A percentile compares a stretch with the other conserved stretches of the same genome.
Evolutionary conservation across 179 eudicot species (phyloP).

Genomic region (Silene coronaria): DNA sequence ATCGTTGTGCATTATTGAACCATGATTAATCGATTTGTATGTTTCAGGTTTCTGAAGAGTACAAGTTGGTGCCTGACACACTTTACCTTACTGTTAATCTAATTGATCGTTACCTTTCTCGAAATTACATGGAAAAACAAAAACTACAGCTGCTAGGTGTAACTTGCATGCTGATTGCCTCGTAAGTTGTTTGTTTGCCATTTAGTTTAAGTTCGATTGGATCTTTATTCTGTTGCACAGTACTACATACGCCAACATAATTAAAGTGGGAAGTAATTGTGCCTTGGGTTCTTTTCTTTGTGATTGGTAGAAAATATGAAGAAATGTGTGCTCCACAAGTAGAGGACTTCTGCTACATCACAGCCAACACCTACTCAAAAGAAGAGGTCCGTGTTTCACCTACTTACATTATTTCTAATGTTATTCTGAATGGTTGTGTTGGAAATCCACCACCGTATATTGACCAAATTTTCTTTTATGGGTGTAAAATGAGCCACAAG

Average conservation of each 20-base stretch:
- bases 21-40: background rate
- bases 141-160: slow-evolving; percentile 88
- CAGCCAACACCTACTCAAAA: slow-evolving; percentile 78
- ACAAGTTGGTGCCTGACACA: slow-evolving; percentile 84
- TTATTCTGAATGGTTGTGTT: background rate
- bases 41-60: slow-evolving; percentile 83
- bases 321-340: slow-evolving; percentile 81
- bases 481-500: background rate
- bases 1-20: background rate
- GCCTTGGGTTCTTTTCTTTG: background rate
- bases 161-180: slow-evolving; percentile 92
- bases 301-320: slow-evolving; percentile 68
- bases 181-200: slow-evolving; percentile 50
- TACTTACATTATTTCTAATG: background rate
- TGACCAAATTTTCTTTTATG: background rate
- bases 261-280: slow-evolving; percentile 5
- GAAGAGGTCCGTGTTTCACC: slow-evolving; percentile 55
- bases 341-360: slow-evolving; percentile 88
- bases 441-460: background rate
- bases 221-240: background rate
- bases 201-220: background rate
- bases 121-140: slow-evolving; percentile 67
- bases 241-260: background rate
- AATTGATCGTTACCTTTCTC: slow-evolving; percentile 76
- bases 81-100: slow-evolving; percentile 84